Percentiles rank a stretch among this genome's conserved stretches.
Evolutionary conservation across 192 early-diverging fungal genomes (phyloP).

Genomic region (Funneliformis mosseae): DNA sequence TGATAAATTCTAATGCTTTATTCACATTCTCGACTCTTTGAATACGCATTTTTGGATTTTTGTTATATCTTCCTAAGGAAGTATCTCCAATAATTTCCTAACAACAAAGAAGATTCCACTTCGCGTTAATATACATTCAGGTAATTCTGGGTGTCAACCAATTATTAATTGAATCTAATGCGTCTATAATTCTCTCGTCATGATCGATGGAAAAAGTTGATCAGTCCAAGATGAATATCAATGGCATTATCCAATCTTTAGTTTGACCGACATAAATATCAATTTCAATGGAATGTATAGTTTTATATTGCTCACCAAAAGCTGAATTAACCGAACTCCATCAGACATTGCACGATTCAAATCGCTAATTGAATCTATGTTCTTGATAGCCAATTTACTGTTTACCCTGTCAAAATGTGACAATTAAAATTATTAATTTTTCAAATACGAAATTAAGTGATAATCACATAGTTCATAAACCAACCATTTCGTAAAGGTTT

Average conservation of each 20-base stretch:
- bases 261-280: constrained; percentile 33
- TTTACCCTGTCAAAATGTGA: constrained; percentile 64
- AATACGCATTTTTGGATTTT: constrained; percentile 86
- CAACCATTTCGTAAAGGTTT: constrained; percentile 65
- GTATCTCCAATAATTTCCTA: constrained; percentile 95
- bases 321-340: constrained; percentile 60
- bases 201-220: neutral
- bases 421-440: neutral
- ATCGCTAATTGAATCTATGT: constrained; percentile 49
- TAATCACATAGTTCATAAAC: neutral
- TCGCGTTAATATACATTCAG: no score
- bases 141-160: neutral
- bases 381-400: constrained; percentile 64
- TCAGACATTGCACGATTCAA: constrained; percentile 47
- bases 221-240: neutral
- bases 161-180: neutral
- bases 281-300: neutral
- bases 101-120: neutral
- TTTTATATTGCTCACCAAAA: constrained; percentile 47
- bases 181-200: neutral
- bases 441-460: neutral
- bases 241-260: neutral
- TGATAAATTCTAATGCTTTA: constrained; percentile 92
- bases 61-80: constrained; percentile 84
- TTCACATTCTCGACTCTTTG: constrained; percentile 96